Percentiles rank a stretch among this genome's conserved stretches.
Conservation (phyloP, 352 stramenopile species). For the Stramenopiles sp. region DNA sequence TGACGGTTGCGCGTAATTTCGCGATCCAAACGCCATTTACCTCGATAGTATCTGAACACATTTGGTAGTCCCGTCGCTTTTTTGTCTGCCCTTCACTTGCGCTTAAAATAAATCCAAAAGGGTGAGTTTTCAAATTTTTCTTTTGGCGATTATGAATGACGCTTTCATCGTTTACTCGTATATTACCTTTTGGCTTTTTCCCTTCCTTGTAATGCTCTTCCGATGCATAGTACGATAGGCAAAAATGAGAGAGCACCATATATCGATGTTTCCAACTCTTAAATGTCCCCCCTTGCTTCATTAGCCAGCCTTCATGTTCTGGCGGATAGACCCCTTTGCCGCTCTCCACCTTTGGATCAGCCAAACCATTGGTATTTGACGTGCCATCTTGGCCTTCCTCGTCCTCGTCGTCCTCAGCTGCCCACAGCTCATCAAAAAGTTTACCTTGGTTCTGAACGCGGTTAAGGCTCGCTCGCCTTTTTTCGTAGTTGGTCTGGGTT, state of each 20-base stretch:
- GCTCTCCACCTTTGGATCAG: too few relatives aligned
- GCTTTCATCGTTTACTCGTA: background rate
- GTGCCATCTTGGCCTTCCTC: background rate
- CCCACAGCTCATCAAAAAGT: background rate
- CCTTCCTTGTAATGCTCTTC: background rate
- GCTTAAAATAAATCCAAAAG: background rate
- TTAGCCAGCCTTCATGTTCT: slow-evolving; percentile 3
- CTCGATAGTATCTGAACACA: background rate
- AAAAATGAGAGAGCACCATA: background rate
- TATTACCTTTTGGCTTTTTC: slow-evolving; percentile 1
- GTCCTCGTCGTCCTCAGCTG: background rate
- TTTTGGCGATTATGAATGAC: background rate
- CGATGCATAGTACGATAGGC: background rate
- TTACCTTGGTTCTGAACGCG: background rate
- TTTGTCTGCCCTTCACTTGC: background rate
- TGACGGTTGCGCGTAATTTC: background rate
- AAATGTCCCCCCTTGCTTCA: slow-evolving; percentile 1
- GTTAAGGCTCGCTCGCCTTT: background rate
- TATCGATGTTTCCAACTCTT: slow-evolving; percentile 9
- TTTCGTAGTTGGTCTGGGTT: background rate
- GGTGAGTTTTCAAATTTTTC: background rate
- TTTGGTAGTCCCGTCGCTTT: background rate
- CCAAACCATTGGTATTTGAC: too few relatives aligned
- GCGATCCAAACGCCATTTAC: background rate
- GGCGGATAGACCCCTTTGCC: too few relatives aligned